Evolutionary conservation across 2,329 filamentous ascomycete species (phyloP).

Genomic region (Hyphodiscus sp.): DNA sequence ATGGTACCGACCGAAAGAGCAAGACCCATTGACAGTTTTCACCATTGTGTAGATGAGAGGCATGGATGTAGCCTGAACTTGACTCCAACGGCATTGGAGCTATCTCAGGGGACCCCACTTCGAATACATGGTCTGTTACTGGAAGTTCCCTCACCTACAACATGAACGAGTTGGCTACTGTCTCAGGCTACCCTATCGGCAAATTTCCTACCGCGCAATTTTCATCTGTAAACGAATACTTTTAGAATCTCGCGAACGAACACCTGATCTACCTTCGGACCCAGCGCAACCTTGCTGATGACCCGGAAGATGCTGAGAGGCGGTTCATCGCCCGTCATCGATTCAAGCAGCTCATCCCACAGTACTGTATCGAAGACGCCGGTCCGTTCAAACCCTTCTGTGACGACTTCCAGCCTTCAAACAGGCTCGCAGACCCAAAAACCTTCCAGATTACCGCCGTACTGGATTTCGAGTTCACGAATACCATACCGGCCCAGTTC

Average conservation of each 20-base stretch:
- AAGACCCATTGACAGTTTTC: no score
- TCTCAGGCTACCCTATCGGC: constrained; percentile 17
- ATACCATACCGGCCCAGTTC: constrained; percentile 15
- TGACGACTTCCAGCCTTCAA: constrained; percentile 15
- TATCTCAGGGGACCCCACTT: constrained; percentile 9
- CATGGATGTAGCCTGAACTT: no score
- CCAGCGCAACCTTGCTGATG: constrained; percentile 34
- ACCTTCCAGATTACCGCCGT: constrained; percentile 10
- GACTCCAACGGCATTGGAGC: constrained; percentile 7
- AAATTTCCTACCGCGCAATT: constrained; percentile 27
- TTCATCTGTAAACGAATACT: constrained; percentile 33
- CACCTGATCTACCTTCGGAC: constrained; percentile 35
- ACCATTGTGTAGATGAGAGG: no score
- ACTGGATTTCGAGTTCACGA: constrained; percentile 19
- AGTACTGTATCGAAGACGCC: constrained; percentile 5
- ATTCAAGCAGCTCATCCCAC: constrained; percentile 9
- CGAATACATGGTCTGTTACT: constrained; percentile 23
- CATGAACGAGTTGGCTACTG: constrained; percentile 35
- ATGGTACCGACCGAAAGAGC: no score
- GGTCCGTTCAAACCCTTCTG: constrained; percentile 14
- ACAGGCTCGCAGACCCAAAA: constrained; percentile 13
- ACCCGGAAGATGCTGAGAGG: constrained; percentile 26
- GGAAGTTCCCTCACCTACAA: constrained; percentile 35
- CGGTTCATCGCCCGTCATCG: constrained; percentile 28
- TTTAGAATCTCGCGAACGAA: constrained; percentile 33